Evolutionary conservation across 345 rosid genomes (phyloP), one percentile per base, ranked within the genome.

Genomic region (Linum usitatissimum): DNA sequence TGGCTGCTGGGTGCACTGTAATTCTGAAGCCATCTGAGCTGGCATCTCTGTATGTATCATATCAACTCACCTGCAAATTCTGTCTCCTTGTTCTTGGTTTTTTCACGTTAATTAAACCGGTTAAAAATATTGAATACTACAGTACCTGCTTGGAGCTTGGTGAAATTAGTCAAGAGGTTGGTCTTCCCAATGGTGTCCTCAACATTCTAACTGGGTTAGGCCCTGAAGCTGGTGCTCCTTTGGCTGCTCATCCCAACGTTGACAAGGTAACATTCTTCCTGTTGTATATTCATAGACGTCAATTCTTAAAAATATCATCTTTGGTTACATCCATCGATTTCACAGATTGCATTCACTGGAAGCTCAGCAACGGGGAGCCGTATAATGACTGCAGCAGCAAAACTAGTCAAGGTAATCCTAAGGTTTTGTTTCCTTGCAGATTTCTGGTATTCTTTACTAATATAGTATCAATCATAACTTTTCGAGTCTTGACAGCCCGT

Each of bases 121-220:
- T 59, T 53, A 6, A 3, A 23, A 57, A 19, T 57, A 20, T 65
- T 71, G 70, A 61, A 30, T 20, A 70, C 78, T 71, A 57, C 80
- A 90, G 99, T 63, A 94, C 99, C 66, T 88, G 96, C 83, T 86
- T 94, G 83, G 99, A 94, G 89, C 85, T 94, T 21, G 99, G 82
- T 74, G 95, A 86, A 53, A 79, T 94, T 59, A 90, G 97, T 72
- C 76, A 71, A 30, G 97, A 90, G 79, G 97, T 76, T 61, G 89
- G 91, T 74, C 99, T 93, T 66, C 99, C 97, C 64, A 82, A 92
- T 42, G 99, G 99, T 63, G 93, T 93, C 65, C 89, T 93, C 66
- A 93, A 93, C 75, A 75, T 93, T 72, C 62, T 93, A 66, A 84
- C 99, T 66, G 99, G 97, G 68, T 80, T 90, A 76, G 99, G 99